Evolutionary conservation across 2,329 filamentous ascomycete species (phyloP), one percentile per base, ranked within the genome.

Genomic region (Diaporthe citri): DNA sequence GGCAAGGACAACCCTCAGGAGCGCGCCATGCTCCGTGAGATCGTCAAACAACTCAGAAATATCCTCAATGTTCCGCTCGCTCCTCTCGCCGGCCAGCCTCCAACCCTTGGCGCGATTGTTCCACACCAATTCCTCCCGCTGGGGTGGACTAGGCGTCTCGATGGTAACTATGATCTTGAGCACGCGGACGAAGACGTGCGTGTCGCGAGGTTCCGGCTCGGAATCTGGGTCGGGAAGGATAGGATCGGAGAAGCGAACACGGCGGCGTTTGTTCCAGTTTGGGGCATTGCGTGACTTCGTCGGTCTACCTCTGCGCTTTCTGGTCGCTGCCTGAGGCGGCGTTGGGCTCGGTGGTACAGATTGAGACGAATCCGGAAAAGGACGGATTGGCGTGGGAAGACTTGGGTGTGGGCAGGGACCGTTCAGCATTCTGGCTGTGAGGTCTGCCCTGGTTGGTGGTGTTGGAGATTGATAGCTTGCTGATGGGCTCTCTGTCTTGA

Each of bases 151-250:
- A 1, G 34, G 25, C 17, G 10, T 4, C 6, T 22, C n/a, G 5
- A 3, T 4, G 15, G 12, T 41, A 2, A 69, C 34, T 8, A 41
- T 55, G 15, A 69, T 41, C 34, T 10, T 69, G 15, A 52, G 48
- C 4, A 69, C 34, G 31, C 64, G 64, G 34, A 69, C n/a, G 34
- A 69, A 69, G 7, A 69, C 34, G n/a, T 69, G 64, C 4, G 64
- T 7, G 64, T 55, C 48, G 13, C n/a, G 34, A 22, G 12, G 4
- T 15, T 41, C 64, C 10, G 34, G n/a, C 2, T 28, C 46, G 3
- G 22, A 13, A 13, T 41, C 48, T 39, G 13, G 15, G 2, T 22
- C 34, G 22, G 48, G 4, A 10, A 34, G 43, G 7, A 69, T 34
- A 17, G 64, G 48, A 34, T 69, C 64, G 34, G 64, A 69, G 48